A percentile compares a stretch with the other conserved stretches of the same genome.
Conservation (phyloP, 2,329 filamentous ascomycete species). For the Hymenoscyphus repandus region DNA sequence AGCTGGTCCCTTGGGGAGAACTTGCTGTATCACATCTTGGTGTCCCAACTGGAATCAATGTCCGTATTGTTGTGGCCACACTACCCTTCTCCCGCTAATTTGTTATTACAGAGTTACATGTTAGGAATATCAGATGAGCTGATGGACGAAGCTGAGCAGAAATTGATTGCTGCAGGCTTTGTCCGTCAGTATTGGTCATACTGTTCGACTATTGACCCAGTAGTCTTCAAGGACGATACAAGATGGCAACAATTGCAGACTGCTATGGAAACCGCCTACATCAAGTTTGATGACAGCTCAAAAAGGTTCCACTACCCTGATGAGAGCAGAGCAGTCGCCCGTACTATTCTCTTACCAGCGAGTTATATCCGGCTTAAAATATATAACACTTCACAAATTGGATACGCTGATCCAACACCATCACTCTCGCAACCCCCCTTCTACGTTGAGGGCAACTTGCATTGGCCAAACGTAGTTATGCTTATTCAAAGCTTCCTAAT, state of each 20-base stretch:
- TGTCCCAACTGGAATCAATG: background rate
- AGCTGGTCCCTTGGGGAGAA: background rate
- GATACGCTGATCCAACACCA: background rate
- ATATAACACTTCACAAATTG: background rate
- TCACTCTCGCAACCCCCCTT: background rate
- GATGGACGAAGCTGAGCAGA: background rate
- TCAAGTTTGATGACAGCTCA: background rate
- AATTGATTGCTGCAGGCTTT: background rate
- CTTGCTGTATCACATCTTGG: background rate
- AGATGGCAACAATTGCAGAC: background rate
- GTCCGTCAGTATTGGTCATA: background rate
- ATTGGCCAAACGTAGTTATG: background rate
- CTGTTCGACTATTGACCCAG: background rate
- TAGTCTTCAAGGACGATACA: background rate
- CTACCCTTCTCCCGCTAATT: background rate
- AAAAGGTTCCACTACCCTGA: background rate
- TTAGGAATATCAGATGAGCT: background rate
- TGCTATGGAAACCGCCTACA: background rate
- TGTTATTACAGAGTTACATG: background rate
- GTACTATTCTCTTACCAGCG: background rate
- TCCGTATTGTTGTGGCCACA: background rate
- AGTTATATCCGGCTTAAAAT: background rate
- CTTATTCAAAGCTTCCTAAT: background rate
- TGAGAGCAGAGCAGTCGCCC: background rate
- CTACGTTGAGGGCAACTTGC: background rate